Evolutionary conservation across 306 rosid genomes (phyloP), one percentile per base, ranked within the genome.

Genomic region (Casuarina equisetifolia): DNA sequence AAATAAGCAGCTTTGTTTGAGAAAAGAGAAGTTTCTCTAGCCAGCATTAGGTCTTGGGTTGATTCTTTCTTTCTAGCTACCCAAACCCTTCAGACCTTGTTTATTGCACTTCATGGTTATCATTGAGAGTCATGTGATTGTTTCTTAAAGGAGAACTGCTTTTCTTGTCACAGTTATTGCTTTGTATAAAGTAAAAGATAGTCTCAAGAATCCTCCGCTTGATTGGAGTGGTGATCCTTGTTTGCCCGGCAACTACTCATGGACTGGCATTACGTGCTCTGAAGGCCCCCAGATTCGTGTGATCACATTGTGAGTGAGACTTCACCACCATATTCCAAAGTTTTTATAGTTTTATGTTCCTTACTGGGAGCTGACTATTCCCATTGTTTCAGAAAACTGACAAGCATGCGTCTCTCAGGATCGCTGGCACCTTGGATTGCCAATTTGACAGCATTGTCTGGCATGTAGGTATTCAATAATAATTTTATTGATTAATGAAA

Each of bases 201-300:
- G 83, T 76, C 82, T 92, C 63, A 78, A 49, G 81, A 92, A 90
- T 76, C 84, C 88, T 82, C 99, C 97, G 66, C 77, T 70, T 59
- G 92, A 84, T 78, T 96, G 97, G 99, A 90, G 73, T 84, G 99
- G 98, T 12, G 98, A 96, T 85, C 99, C 99, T 50, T 92, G 99
- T 74, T 25, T 84, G 84, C 98, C 98, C 76, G 84, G 20, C 20
- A 79, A 78, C 69, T 96, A 92, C 78, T 84, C 94, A 36, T 92
- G 98, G 99, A 93, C 92, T 3, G 99, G 99, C 79, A 78, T 96
- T 86, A 80, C 89, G 38, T 96, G 99, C 80, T 89, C 98, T 2
- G 80, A 59, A 42, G 97, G 97, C 69, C 76, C 86, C 45, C 85
- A 82, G 58, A 82, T 84, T 79, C 96, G 99, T 48, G 89, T 96